Evolutionary conservation across 371 early-diverging fungal genomes (phyloP).

Genomic region (Rhizopus arrhizus): DNA sequence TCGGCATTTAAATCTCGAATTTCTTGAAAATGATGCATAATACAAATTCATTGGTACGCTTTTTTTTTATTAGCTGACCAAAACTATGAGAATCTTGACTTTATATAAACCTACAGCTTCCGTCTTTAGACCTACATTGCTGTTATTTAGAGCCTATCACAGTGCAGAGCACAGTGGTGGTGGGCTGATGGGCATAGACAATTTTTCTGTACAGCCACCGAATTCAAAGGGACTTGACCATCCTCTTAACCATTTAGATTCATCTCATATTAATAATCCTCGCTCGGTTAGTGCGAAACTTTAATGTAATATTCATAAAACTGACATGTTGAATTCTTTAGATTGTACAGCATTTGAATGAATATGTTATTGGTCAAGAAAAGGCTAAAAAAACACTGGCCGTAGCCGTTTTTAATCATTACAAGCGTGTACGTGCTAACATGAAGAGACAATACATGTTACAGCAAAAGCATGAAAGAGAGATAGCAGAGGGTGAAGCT

Average conservation of each 20-base stretch:
- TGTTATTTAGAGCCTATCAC: slow-evolving; percentile 13
- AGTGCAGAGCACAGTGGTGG: slow-evolving; percentile 33
- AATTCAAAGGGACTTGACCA: slow-evolving; percentile 12
- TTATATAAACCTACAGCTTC: not conserved
- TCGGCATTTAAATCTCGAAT: too few relatives aligned
- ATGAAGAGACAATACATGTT: slow-evolving; percentile 23
- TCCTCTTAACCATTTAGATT: slow-evolving; percentile 21
- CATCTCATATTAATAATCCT: slow-evolving; percentile 22
- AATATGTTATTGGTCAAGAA: slow-evolving; percentile 89
- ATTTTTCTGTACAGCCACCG: slow-evolving; percentile 13
- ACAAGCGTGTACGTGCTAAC: slow-evolving; percentile 78
- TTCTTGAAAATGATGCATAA: too few relatives aligned
- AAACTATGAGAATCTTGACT: not conserved
- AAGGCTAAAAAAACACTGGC: slow-evolving; percentile 81
- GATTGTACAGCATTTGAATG: slow-evolving; percentile 83
- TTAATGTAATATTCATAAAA: not conserved
- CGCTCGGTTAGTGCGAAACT: slow-evolving; percentile 21
- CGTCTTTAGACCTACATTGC: not conserved
- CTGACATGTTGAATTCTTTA: slow-evolving; percentile 23
- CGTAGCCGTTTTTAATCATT: slow-evolving; percentile 89
- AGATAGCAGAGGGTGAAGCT: slow-evolving; percentile 6
- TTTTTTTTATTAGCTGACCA: too few relatives aligned
- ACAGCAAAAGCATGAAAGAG: too few relatives aligned
- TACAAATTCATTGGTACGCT: too few relatives aligned
- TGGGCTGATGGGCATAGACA: slow-evolving; percentile 24